These are phyloP conservation scores for Fagus sylvatica DNA, from an alignment of 306 rosid genomes.

Conservation along the genomic window DNA sequence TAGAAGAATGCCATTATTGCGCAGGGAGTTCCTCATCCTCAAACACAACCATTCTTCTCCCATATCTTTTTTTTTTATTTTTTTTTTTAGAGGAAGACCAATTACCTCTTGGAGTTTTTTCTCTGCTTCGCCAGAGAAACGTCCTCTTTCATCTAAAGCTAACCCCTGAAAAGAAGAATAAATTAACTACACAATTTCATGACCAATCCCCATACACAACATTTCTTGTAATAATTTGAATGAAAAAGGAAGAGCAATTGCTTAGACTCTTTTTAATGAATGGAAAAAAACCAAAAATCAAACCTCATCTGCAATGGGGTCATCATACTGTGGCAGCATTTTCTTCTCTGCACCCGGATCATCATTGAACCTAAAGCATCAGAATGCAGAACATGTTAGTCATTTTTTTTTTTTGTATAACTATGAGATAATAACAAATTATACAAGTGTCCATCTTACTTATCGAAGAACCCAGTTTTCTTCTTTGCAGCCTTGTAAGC, in stretches of 20 bases:
- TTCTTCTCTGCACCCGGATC: conserved; percentile 73
- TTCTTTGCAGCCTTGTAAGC: conserved; percentile 92
- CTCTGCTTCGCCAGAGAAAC: conserved; percentile 75
- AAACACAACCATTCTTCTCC: conserved; percentile 12
- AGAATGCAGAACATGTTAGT: conserved; percentile 17
- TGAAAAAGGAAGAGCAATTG: conserved; percentile 1
- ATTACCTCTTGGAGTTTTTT: conserved; percentile 86
- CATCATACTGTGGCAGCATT: conserved; percentile 93
- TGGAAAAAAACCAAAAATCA: background rate
- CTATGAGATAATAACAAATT: background rate
- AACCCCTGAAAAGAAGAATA: conserved; percentile 58
- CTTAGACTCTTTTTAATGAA: background rate
- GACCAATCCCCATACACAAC: conserved; percentile 12
- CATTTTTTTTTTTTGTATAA: conserved; percentile 1
- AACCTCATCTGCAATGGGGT: conserved; percentile 78
- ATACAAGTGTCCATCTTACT: conserved; percentile 51
- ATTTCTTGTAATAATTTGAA: conserved; percentile 18
- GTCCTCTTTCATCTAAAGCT: conserved; percentile 79
- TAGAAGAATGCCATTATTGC: background rate
- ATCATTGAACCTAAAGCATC: conserved; percentile 76
- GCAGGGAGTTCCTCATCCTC: conserved; percentile 3
- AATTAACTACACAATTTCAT: conserved; percentile 12
- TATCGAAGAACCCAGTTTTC: conserved; percentile 79
- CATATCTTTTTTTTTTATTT: background rate
- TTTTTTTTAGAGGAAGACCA: conserved; percentile 18